A percentile compares a stretch with the other conserved stretches of the same genome.
These are phyloP conservation scores for Penicillium parvum DNA, from an alignment of 495 filamentous ascomycete species.

Conservation along the genomic window DNA sequence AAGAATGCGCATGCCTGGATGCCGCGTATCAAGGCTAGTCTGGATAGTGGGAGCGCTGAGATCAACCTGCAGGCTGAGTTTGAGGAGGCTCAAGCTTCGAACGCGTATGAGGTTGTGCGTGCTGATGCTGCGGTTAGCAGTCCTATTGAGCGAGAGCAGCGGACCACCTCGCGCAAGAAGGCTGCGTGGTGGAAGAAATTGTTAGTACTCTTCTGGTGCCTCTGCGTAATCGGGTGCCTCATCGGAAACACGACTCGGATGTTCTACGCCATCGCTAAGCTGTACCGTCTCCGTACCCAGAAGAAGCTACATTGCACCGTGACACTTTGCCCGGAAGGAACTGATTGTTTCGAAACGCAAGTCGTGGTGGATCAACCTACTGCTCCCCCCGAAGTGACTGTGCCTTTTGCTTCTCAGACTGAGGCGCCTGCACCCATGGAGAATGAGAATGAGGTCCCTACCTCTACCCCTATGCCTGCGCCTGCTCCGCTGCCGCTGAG, in stretches of 20 bases:
- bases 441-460: not conserved
- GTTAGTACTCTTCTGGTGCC: no score
- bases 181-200: not conserved
- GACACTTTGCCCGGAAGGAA: no score
- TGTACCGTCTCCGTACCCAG: no score
- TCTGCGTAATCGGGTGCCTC: no score
- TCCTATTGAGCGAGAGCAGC: no score
- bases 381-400: no score
- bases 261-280: no score
- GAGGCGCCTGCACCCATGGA: not conserved
- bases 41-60: not conserved
- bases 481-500: conserved; percentile 8
- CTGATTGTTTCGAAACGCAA: no score
- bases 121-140: not conserved
- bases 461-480: not conserved
- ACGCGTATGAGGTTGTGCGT: not conserved
- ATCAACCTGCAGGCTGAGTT: conserved; percentile 1
- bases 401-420: not conserved
- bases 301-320: no score
- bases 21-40: conserved; percentile 20
- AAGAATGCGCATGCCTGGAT: conserved; percentile 19
- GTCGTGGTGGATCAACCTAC: no score
- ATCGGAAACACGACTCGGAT: no score
- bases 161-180: not conserved
- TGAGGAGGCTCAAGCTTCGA: not conserved